Evolutionary conservation across 2,329 filamentous ascomycete genomes (phyloP), one percentile per base, ranked within the genome.

Genomic region (Chaetothyriales sp.): DNA sequence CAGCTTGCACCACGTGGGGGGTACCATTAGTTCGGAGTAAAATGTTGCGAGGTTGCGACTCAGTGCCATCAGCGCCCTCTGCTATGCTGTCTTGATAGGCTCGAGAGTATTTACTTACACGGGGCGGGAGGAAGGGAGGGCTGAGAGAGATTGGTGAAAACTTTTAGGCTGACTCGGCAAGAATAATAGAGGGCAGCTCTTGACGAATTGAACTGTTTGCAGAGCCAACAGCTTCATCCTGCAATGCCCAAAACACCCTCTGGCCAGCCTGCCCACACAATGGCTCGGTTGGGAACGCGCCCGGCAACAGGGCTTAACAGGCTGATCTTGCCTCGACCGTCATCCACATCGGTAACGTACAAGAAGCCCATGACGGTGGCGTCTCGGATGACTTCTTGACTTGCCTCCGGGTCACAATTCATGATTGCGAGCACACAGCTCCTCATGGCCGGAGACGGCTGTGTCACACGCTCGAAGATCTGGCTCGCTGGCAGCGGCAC

Each of bases 311-410:
- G 92, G 18, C 86, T 82, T 52, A 98, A 70, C 18, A 96, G 73
- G 62, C 86, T 84, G 28, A 95, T 73, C 64, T 85, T 84, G 58
- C 80, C 80, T 65, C 84, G 84, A 59, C 84, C 82, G 62, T 86
- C 84, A 62, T 98, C 89, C 3, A 96, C 86, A 55, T 95, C 86
- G 0, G 86, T 83, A 15, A 96, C 84, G 62, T 95, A 95, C 26
- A 95, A 77, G 62, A 94, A 98, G 0, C 92, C 92, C 76, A 93
- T 84, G 26, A 96, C 81, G 51, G 83, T 84, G 6, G 88, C 81
- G 59, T 89, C 83, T 10, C 86, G 78, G 44, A 96, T 81, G 12
- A 49, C 53, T 1, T 79, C 76, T 5, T 83, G 76, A 0, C 77
- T 70, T 54, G 92, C 87, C 46, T 77, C 80, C 0, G 78, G 68